Evolutionary conservation across 305 asterid species (phyloP).

Genomic region (Petunia hybrid): DNA sequence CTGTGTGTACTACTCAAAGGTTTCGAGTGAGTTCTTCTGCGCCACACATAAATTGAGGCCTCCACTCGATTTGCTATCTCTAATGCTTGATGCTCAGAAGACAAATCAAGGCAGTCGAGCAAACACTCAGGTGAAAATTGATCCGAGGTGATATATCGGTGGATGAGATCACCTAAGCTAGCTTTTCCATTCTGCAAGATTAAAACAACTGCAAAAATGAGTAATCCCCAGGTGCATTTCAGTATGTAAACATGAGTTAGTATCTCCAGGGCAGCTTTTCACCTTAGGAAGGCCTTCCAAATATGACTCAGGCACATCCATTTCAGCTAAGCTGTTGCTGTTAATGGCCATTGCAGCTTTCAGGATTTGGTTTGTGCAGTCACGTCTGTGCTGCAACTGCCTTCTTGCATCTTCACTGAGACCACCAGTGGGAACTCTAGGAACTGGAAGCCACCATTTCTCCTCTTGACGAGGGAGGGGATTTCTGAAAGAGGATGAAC

Average conservation of each 20-base stretch:
- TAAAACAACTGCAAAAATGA: background rate
- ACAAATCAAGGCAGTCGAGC: conserved; percentile 76
- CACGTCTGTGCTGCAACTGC: conserved; percentile 66
- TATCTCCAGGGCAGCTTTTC: background rate
- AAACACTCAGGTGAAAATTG: conserved; percentile 79
- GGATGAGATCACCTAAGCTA: conserved; percentile 73
- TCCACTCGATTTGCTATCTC: conserved; percentile 83
- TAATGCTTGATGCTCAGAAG: conserved; percentile 76
- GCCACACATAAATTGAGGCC: conserved; percentile 68
- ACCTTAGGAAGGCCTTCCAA: conserved; percentile 84
- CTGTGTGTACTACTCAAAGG: conserved; percentile 45
- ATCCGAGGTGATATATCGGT: conserved; percentile 61
- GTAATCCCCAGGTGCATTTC: background rate
- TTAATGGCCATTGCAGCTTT: conserved; percentile 93
- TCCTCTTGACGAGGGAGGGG: conserved; percentile 66
- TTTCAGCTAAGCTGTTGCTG: conserved; percentile 69
- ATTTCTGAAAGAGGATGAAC: conserved; percentile 58
- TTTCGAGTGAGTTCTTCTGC: conserved; percentile 54
- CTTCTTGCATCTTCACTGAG: conserved; percentile 66
- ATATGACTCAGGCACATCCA: conserved; percentile 74
- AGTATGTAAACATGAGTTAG: background rate
- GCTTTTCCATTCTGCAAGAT: conserved; percentile 68
- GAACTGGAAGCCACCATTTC: conserved; percentile 96
- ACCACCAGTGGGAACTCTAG: conserved; percentile 76
- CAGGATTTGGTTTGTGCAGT: conserved; percentile 76